These are phyloP conservation scores for Solanum medicagineum DNA, from an alignment of 257 asterid genomes.

Conservation along the genomic window DNA sequence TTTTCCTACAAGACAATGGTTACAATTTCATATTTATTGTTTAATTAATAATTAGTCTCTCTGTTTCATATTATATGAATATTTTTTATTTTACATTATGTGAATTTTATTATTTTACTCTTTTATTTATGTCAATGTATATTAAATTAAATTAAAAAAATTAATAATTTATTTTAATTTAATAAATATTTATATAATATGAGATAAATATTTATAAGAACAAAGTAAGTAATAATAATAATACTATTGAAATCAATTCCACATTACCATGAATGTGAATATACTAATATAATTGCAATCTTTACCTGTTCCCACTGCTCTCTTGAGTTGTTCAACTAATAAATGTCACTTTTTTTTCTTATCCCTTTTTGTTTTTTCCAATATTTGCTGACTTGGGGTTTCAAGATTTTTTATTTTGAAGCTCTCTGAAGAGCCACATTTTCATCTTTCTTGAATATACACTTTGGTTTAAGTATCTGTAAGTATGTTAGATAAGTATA, in stretches of 20 bases:
- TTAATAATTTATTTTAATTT: too few relatives aligned
- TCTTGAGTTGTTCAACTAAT: slow-evolving; percentile 11
- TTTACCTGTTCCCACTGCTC: not conserved
- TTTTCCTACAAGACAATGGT: not conserved
- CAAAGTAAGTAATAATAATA: not conserved
- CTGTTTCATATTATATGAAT: too few relatives aligned
- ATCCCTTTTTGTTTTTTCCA: not conserved
- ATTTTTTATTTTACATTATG: too few relatives aligned
- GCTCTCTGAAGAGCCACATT: slow-evolving; percentile 9
- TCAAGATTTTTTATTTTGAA: slow-evolving; percentile 13
- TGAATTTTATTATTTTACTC: too few relatives aligned
- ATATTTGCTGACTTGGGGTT: not conserved
- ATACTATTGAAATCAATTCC: not conserved
- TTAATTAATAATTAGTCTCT: too few relatives aligned
- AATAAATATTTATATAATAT: too few relatives aligned
- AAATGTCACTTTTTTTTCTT: not conserved
- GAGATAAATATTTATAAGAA: too few relatives aligned
- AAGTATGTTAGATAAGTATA: not conserved
- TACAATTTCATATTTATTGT: not conserved
- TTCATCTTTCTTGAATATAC: not conserved
- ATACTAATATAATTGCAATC: not conserved
- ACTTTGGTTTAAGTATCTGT: not conserved
- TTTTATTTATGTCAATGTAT: too few relatives aligned
- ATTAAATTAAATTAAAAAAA: too few relatives aligned
- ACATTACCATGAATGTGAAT: not conserved